phyloP scores from a whole-genome alignment of 2,329 filamentous ascomycete genomes.

The Graphilbum sp. region DNA sequence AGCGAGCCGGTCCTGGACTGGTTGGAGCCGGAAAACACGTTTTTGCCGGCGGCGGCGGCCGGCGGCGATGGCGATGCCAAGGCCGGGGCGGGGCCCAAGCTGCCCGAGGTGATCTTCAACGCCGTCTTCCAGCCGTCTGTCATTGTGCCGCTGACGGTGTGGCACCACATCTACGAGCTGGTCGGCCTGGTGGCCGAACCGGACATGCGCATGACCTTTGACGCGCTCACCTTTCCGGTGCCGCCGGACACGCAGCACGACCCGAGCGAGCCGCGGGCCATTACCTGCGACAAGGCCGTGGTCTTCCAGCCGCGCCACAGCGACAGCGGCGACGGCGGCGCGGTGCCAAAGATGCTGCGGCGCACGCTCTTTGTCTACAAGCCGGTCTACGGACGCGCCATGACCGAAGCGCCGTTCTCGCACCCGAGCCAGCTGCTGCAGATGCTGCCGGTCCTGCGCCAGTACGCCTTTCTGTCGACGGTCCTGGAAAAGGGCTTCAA shows the following conservation, averaged over 20 bases:
- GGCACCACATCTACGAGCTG: slow-evolving; percentile 43
- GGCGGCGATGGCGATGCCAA: slow-evolving; percentile 5
- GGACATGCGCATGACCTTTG: slow-evolving; percentile 32
- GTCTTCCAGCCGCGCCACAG: slow-evolving; percentile 14
- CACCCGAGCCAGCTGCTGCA: slow-evolving; percentile 62
- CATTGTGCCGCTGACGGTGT: slow-evolving; percentile 47
- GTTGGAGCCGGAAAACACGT: slow-evolving; percentile 49
- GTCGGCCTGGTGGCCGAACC: slow-evolving; percentile 30
- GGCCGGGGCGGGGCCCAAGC: slow-evolving; percentile 23
- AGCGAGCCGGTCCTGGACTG: slow-evolving; percentile 40
- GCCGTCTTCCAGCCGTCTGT: slow-evolving; percentile 61
- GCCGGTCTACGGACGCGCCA: slow-evolving; percentile 49
- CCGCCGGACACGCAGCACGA: slow-evolving; percentile 31
- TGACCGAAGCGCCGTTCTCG: slow-evolving; percentile 56
- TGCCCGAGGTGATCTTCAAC: slow-evolving; percentile 59
- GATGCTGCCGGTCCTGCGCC: slow-evolving; percentile 57
- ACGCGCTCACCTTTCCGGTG: slow-evolving; percentile 40
- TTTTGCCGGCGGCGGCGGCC: slow-evolving; percentile 1
- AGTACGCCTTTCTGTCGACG: slow-evolving; percentile 55
- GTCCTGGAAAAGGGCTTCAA: slow-evolving; percentile 48
- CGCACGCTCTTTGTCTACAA: slow-evolving; percentile 57
- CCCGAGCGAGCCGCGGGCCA: slow-evolving; percentile 38
- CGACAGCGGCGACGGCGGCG: slow-evolving; percentile 9
- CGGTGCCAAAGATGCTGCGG: slow-evolving; percentile 23
- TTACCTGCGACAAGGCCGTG: slow-evolving; percentile 32